Conservation (phyloP, 2,329 filamentous ascomycete species). For the Lachnellula suecica region DNA sequence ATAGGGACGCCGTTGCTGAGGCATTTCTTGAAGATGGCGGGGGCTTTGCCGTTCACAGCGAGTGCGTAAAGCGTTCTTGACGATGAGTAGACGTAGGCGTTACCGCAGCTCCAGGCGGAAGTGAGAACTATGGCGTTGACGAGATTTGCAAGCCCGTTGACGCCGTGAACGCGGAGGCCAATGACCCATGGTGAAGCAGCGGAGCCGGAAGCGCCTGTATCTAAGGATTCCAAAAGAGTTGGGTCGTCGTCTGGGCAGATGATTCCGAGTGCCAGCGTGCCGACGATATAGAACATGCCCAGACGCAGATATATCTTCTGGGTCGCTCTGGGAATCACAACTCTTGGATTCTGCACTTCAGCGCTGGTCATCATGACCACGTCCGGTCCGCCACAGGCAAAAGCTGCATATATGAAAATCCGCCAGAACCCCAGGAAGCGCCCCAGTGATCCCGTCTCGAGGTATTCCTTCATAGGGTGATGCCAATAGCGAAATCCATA, state of each 20-base stretch:
- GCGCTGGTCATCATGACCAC: constrained; percentile 52
- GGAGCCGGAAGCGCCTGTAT: constrained; percentile 41
- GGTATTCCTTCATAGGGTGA: constrained; percentile 68
- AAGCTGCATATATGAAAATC: constrained; percentile 36
- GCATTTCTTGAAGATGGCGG: constrained; percentile 46
- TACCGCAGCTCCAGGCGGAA: constrained; percentile 52
- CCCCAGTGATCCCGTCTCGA: constrained; percentile 54
- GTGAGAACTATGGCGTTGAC: constrained; percentile 54
- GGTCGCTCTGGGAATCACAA: constrained; percentile 49
- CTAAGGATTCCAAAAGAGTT: constrained; percentile 35
- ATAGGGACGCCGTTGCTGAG: constrained; percentile 48
- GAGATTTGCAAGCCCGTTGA: constrained; percentile 45
- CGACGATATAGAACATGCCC: constrained; percentile 51
- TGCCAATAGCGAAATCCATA: constrained; percentile 51
- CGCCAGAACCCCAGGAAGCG: constrained; percentile 50
- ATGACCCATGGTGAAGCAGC: constrained; percentile 48
- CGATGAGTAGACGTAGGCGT: constrained; percentile 49
- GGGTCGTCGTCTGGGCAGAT: constrained; percentile 38
- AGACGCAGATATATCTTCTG: constrained; percentile 51
- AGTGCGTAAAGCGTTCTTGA: constrained; percentile 50
- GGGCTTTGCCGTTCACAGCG: constrained; percentile 49
- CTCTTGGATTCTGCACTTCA: constrained; percentile 50
- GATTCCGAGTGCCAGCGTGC: constrained; percentile 45
- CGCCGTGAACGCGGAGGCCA: constrained; percentile 45
- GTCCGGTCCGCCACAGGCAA: constrained; percentile 47